phyloP scores from a whole-genome alignment of 2,329 filamentous ascomycete genomes.

The Fusarium sterilihyphosum region DNA sequence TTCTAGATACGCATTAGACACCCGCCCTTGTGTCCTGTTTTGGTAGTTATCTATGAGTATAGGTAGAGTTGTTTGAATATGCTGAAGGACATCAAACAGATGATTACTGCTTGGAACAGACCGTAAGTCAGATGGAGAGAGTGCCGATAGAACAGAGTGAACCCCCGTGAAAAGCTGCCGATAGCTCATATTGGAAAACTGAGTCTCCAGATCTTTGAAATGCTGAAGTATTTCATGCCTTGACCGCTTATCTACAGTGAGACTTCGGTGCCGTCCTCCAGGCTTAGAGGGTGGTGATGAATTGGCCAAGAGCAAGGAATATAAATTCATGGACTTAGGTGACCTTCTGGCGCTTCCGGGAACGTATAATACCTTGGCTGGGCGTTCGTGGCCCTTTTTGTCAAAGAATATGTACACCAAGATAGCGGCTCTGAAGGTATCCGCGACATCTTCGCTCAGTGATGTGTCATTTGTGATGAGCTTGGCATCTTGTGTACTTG shows the following conservation, averaged over 20 bases:
- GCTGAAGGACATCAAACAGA: rapidly evolving
- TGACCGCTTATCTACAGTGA: not conserved
- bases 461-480: not conserved
- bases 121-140: not conserved
- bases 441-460: not conserved
- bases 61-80: not conserved
- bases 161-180: not conserved
- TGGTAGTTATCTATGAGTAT: not conserved
- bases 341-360: rapidly evolving
- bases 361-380: not conserved
- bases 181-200: rapidly evolving
- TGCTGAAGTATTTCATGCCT: not conserved
- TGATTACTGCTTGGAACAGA: not conserved
- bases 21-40: not conserved
- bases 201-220: not conserved
- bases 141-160: not conserved
- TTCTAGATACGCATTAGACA: not conserved
- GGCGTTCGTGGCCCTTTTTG: not conserved
- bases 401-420: not conserved
- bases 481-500: not conserved
- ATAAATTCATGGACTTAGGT: rapidly evolving
- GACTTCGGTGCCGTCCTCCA: not conserved
- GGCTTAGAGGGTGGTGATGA: rapidly evolving
- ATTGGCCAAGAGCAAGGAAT: not conserved
- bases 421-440: not conserved